Percentiles rank a stretch among this genome's conserved stretches.
phyloP scores from a whole-genome alignment of 1,284 basidiomycete species.

The Takashimella koratensis region DNA sequence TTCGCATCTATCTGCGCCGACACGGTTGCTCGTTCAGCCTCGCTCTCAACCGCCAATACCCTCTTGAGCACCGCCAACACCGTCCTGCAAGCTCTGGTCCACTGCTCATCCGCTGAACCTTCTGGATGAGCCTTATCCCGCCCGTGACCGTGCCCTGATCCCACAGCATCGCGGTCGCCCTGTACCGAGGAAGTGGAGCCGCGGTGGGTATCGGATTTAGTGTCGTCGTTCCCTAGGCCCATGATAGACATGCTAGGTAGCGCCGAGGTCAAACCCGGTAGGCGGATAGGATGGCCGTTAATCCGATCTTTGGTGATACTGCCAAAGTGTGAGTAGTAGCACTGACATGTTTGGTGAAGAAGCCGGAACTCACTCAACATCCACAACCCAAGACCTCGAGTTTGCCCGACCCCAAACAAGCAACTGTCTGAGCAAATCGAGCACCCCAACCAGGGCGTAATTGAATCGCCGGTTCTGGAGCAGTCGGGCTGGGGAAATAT shows the following conservation, averaged over 20 bases:
- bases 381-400: conserved; percentile 71
- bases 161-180: not conserved
- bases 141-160: not conserved
- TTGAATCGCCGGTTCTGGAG: conserved; percentile 95
- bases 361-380: conserved; percentile 51
- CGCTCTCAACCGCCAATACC: conserved; percentile 47
- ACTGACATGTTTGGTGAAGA: conserved; percentile 3
- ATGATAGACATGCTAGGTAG: conserved; percentile 53
- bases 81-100: conserved; percentile 90
- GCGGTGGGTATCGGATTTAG: not conserved
- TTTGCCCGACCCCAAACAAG: conserved; percentile 75
- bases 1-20: too few relatives aligned
- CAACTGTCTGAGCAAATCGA: conserved; percentile 89
- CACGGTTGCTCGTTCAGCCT: conserved; percentile 15
- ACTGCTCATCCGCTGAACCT: conserved; percentile 67
- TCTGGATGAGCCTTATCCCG: conserved; percentile 5
- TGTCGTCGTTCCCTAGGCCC: conserved; percentile 29
- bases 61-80: conserved; percentile 83
- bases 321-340: conserved; percentile 11
- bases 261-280: conserved; percentile 68
- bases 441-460: conserved; percentile 89
- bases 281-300: conserved; percentile 87
- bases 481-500: conserved; percentile 69
- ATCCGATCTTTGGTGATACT: conserved; percentile 94
- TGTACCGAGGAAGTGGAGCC: conserved; percentile 5